Evolutionary conservation across 1,284 basidiomycete species (phyloP).

Genomic region (Papiliotrema flavescens): DNA sequence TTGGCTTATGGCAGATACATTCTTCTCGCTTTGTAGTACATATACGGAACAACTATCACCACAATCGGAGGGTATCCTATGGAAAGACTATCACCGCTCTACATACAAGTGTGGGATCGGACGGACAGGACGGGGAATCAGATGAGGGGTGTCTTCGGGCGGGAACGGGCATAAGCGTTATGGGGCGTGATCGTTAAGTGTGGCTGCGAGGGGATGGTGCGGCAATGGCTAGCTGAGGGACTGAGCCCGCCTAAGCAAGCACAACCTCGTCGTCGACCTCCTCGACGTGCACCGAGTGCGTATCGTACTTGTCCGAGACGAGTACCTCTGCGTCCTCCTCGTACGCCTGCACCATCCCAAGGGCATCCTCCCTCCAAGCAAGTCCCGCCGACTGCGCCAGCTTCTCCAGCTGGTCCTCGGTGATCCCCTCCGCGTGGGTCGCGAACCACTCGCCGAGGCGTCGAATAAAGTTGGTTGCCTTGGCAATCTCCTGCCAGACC

Average conservation of each 20-base stretch:
- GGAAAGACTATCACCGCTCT: not conserved
- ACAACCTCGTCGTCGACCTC: not conserved
- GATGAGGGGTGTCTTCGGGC: not conserved
- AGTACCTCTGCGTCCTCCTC: not conserved
- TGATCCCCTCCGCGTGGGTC: constrained; percentile 7
- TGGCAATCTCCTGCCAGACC: constrained; percentile 39
- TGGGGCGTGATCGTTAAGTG: not conserved
- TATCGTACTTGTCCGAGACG: not conserved
- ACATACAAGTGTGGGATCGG: not conserved
- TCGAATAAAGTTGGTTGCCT: constrained; percentile 33
- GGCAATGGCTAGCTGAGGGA: too few species aligned
- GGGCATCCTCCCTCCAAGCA: constrained; percentile 8
- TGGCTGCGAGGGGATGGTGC: too few species aligned
- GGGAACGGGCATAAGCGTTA: not conserved
- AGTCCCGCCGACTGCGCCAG: constrained; percentile 26
- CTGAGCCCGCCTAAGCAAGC: not conserved
- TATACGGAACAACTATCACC: not conserved
- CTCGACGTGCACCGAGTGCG: not conserved
- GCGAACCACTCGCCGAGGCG: constrained; percentile 31
- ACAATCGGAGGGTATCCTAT: not conserved
- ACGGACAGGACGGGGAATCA: not conserved
- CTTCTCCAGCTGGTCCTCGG: constrained; percentile 19
- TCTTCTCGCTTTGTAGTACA: constrained; percentile 18
- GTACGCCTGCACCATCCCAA: not conserved
- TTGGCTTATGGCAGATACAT: constrained; percentile 21